phyloP scores from a whole-genome alignment of 2,329 filamentous ascomycete species.

The Clonostachys rosea region DNA sequence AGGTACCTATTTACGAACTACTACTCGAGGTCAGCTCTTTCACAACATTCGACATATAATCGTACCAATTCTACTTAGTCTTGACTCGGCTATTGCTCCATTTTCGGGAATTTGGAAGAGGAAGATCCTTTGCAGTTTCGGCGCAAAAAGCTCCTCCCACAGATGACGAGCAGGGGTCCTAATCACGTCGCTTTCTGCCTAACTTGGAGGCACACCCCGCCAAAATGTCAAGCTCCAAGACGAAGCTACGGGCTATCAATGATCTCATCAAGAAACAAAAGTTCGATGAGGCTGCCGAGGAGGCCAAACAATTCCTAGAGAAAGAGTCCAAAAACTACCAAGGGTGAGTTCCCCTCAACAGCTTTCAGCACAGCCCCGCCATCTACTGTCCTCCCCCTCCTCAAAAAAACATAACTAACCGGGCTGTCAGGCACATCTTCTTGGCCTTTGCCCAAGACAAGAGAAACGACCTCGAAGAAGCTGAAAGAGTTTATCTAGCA shows the following conservation, averaged over 20 bases:
- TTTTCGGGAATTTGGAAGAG: no score
- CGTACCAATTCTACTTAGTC: no score
- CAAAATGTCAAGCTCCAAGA: constrained; percentile 51
- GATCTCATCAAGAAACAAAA: constrained; percentile 73
- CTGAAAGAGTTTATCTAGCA: constrained; percentile 70
- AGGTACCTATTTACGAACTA: no score
- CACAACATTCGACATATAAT: no score
- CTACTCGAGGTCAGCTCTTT: no score
- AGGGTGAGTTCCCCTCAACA: constrained; percentile 45
- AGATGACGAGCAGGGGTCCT: no score
- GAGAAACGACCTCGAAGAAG: constrained; percentile 62
- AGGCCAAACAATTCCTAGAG: constrained; percentile 65
- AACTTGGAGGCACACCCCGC: no score
- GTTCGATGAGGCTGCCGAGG: constrained; percentile 68
- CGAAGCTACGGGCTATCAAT: constrained; percentile 76
- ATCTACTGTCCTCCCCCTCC: neutral
- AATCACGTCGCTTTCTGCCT: no score
- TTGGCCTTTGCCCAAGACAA: constrained; percentile 82
- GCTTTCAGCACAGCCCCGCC: no score
- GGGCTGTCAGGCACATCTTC: constrained; percentile 64
- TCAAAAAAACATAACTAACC: constrained; percentile 3
- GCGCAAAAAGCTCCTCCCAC: no score
- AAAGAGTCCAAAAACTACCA: constrained; percentile 78
- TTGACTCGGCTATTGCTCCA: no score
- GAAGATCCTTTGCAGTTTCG: no score